Percentiles rank a stretch among this genome's conserved stretches.
Evolutionary conservation across 73 alveolate genomes (phyloP).

Genomic region (Stentor coeruleus): DNA sequence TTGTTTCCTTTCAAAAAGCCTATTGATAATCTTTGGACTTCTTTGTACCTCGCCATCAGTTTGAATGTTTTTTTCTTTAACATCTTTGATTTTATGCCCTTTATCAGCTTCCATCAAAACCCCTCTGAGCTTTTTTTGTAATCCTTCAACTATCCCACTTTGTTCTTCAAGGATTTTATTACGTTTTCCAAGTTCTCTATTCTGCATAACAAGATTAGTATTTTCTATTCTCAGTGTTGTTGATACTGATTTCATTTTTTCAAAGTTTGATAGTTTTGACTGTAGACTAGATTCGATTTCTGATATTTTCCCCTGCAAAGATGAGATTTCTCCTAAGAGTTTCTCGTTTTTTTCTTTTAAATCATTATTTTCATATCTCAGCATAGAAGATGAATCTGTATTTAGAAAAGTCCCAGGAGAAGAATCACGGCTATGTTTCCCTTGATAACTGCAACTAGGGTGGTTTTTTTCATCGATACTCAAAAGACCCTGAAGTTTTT

Average conservation of each 20-base stretch:
- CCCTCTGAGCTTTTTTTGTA: not conserved
- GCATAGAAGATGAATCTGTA: not conserved
- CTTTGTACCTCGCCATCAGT: no score
- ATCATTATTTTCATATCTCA: not conserved
- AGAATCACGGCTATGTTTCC: no score
- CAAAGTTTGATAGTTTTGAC: not conserved
- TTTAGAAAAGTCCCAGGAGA: no score
- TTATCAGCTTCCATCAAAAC: not conserved
- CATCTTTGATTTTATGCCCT: no score
- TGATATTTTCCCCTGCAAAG: not conserved
- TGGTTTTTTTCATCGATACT: no score
- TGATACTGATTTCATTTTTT: not conserved
- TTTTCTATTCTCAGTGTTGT: not conserved
- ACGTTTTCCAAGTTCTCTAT: not conserved
- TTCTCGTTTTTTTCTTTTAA: not conserved
- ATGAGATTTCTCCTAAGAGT: not conserved
- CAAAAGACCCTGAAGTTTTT: not conserved
- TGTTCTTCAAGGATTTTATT: not conserved
- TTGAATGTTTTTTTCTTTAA: no score
- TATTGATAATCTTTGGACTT: no score
- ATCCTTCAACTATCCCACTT: not conserved
- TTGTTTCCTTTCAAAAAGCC: no score
- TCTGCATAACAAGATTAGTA: not conserved
- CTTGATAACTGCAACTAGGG: no score
- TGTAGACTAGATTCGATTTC: not conserved